Conservation (phyloP, 371 early-diverging fungal genomes). For the Mucor saturninus region DNA sequence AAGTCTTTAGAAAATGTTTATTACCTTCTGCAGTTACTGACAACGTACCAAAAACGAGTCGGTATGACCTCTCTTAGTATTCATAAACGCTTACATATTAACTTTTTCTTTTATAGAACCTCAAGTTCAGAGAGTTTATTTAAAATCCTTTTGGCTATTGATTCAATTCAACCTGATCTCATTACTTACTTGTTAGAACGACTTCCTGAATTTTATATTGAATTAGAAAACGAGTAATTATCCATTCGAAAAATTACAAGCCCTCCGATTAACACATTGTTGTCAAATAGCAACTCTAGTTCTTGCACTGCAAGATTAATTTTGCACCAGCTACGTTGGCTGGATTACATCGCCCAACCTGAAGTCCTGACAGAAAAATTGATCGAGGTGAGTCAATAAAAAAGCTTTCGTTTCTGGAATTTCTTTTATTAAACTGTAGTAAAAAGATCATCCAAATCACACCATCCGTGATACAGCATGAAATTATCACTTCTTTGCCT, state of each 20-base stretch:
- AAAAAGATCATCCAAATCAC: conserved; percentile 65
- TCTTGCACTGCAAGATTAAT: conserved; percentile 69
- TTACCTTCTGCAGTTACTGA: conserved; percentile 35
- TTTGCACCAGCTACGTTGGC: conserved; percentile 79
- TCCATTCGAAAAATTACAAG: background rate
- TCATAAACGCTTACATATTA: background rate
- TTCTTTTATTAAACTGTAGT: background rate
- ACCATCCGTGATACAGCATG: conserved; percentile 71
- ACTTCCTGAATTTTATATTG: conserved; percentile 68
- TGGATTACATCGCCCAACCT: conserved; percentile 77
- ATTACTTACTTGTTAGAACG: conserved; percentile 68
- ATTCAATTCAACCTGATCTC: conserved; percentile 63
- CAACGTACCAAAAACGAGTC: conserved; percentile 17
- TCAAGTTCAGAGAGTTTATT: conserved; percentile 61
- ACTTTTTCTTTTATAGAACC: conserved; percentile 1
- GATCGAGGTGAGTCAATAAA: conserved; percentile 57
- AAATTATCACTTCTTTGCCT: conserved; percentile 75
- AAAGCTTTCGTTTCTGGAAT: background rate
- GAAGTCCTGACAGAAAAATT: conserved; percentile 65
- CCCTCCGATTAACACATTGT: background rate
- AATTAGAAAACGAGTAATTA: conserved; percentile 55
- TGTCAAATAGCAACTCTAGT: conserved; percentile 36
- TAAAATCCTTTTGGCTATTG: conserved; percentile 65
- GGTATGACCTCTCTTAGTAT: conserved; percentile 14
- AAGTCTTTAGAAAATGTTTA: conserved; percentile 38